phyloP scores from a whole-genome alignment of 1,139 yeast genomes.

The Geotrichum cucujoidarum region DNA sequence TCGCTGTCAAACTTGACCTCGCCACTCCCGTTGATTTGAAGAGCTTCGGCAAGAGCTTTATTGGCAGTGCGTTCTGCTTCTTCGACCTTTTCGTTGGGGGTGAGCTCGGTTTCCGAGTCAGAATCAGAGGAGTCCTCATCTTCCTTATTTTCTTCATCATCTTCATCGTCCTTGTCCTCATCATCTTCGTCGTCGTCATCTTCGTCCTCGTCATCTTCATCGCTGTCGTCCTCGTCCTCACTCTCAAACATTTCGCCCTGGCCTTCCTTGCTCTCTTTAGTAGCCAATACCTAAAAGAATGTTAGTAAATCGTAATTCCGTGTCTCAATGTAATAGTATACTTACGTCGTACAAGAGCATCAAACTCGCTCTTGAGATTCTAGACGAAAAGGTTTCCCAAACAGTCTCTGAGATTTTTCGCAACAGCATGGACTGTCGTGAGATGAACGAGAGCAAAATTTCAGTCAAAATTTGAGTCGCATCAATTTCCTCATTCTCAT shows the following conservation, averaged over 20 bases:
- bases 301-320: neutral
- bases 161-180: constrained; percentile 35
- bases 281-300: constrained; percentile 42
- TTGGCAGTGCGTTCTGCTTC: constrained; percentile 55
- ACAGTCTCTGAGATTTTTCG: constrained; percentile 68
- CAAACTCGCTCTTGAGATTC: constrained; percentile 49
- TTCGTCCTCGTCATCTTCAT: constrained; percentile 37
- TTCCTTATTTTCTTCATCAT: constrained; percentile 29
- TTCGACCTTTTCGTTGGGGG: constrained; percentile 8
- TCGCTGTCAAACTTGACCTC: constrained; percentile 19
- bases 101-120: constrained; percentile 17
- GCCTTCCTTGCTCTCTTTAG: constrained; percentile 80
- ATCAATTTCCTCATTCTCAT: constrained; percentile 38
- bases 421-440: constrained; percentile 66
- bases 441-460: constrained; percentile 66
- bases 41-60: constrained; percentile 69
- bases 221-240: constrained; percentile 28
- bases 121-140: constrained; percentile 24
- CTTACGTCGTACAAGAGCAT: constrained; percentile 52
- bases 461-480: constrained; percentile 68
- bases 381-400: constrained; percentile 62
- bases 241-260: constrained; percentile 71
- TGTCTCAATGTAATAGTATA: neutral
- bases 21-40: constrained; percentile 45
- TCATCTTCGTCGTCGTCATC: constrained; percentile 36